phyloP scores from a whole-genome alignment of 495 filamentous ascomycete genomes.

The Hypoxylon perforatum region DNA sequence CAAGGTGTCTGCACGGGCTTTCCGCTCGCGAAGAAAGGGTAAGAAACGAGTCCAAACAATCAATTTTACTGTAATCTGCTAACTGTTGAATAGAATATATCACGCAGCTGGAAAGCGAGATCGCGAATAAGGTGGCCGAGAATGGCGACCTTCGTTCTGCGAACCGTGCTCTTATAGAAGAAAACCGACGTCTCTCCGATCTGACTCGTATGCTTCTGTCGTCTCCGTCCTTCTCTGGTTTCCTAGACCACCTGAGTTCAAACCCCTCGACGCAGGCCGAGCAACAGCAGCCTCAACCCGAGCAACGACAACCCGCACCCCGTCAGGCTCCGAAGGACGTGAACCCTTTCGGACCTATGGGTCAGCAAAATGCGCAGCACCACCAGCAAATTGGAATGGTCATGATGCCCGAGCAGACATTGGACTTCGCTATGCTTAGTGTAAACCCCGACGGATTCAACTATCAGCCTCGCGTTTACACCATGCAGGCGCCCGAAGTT shows the following conservation, averaged over 20 bases:
- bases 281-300: slow-evolving; percentile 46
- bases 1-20: slow-evolving; percentile 97
- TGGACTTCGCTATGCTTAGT: slow-evolving; percentile 73
- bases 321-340: slow-evolving; percentile 70
- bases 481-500: slow-evolving; percentile 79
- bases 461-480: slow-evolving; percentile 81
- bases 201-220: slow-evolving; percentile 84
- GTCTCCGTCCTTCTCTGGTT: slow-evolving; percentile 86
- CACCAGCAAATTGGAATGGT: slow-evolving; percentile 74
- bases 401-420: slow-evolving; percentile 77
- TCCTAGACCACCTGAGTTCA: slow-evolving; percentile 77
- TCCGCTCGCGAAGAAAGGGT: slow-evolving; percentile 97
- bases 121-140: slow-evolving; percentile 77
- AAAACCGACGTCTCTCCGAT: slow-evolving; percentile 81
- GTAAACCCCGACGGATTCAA: slow-evolving; percentile 63
- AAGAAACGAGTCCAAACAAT: slow-evolving; percentile 45
- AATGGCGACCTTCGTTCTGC: slow-evolving; percentile 74
- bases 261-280: slow-evolving; percentile 55
- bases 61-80: slow-evolving; percentile 48
- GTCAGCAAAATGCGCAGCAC: slow-evolving; percentile 55
- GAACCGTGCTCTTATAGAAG: slow-evolving; percentile 78
- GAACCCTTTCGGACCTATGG: slow-evolving; percentile 63
- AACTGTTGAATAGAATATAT: slow-evolving; percentile 84
- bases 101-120: slow-evolving; percentile 85
- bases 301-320: slow-evolving; percentile 53